These are phyloP conservation scores for Mortierella sp. DNA, from an alignment of 371 early-diverging fungal species.

Conservation along the genomic window DNA sequence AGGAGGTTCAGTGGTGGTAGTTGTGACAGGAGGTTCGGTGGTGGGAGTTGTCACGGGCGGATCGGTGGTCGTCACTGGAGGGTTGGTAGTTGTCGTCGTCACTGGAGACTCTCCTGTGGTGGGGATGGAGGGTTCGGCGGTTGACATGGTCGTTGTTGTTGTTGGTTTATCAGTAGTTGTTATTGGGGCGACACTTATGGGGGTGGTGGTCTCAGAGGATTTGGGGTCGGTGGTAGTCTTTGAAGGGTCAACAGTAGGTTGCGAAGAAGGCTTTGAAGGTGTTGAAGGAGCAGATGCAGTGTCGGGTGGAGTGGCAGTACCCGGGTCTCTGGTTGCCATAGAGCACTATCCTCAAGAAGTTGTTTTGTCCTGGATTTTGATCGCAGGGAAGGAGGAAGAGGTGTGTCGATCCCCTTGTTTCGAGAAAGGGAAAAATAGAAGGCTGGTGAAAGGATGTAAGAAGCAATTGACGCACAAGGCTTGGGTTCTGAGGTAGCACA, in stretches of 20 bases:
- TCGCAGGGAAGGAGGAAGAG: neutral
- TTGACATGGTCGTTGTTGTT: neutral
- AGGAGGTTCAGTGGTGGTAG: neutral
- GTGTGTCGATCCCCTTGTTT: neutral
- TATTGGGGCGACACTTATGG: neutral
- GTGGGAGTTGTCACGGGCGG: neutral
- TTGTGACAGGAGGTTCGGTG: neutral
- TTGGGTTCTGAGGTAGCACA: neutral
- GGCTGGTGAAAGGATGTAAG: neutral
- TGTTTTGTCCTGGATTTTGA: neutral
- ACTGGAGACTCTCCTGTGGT: neutral
- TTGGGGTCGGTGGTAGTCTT: neutral
- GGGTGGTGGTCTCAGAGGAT: neutral
- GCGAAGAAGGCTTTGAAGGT: conserved; percentile 5
- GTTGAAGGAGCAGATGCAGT: neutral
- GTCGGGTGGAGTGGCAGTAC: neutral
- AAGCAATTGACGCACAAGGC: neutral
- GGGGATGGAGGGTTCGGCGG: neutral
- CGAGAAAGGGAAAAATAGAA: neutral
- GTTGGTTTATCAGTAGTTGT: neutral
- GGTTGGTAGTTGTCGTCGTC: conserved; percentile 8
- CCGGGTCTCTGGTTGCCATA: neutral
- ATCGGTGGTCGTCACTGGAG: neutral
- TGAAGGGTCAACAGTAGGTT: neutral
- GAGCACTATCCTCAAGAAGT: neutral